These are phyloP conservation scores for Chaetomiaceae sp. DNA, from an alignment of 2,329 filamentous ascomycete genomes.

Conservation along the genomic window DNA sequence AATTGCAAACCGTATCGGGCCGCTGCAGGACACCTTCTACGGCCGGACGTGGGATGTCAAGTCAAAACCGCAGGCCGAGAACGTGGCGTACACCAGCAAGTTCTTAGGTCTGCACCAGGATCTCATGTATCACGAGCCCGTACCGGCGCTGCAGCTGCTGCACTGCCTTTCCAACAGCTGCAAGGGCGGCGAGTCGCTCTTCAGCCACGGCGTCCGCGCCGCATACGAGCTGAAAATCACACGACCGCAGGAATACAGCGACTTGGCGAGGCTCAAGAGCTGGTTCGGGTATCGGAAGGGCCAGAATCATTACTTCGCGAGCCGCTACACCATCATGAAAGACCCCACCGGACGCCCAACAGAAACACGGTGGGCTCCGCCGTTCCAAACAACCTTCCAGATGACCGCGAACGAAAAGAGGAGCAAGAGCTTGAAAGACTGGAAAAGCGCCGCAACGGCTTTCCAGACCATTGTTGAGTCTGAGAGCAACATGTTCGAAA, in stretches of 20 bases:
- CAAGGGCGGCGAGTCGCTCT: conserved; percentile 78
- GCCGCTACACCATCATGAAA: conserved; percentile 50
- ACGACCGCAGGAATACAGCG: conserved; percentile 52
- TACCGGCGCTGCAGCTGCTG: conserved; percentile 79
- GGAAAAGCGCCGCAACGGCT: conserved; percentile 39
- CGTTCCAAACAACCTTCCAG: conserved; percentile 63
- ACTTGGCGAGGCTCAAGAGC: conserved; percentile 54
- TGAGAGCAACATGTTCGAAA: conserved; percentile 58
- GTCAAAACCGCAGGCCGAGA: conserved; percentile 76
- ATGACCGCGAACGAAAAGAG: conserved; percentile 10
- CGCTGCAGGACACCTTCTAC: conserved; percentile 83
- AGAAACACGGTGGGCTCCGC: conserved; percentile 66
- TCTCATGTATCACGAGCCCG: conserved; percentile 75
- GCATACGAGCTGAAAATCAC: conserved; percentile 39
- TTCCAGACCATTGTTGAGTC: conserved; percentile 60
- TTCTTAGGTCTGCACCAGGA: conserved; percentile 91
- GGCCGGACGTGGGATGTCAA: conserved; percentile 86
- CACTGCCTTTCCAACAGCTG: conserved; percentile 83
- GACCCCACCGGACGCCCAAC: conserved; percentile 33
- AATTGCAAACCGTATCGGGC: conserved; percentile 70
- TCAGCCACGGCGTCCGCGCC: conserved; percentile 69
- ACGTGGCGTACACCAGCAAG: conserved; percentile 83
- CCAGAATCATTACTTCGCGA: conserved; percentile 57
- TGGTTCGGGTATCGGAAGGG: conserved; percentile 67
- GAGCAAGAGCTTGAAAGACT: conserved; percentile 19